phyloP scores from a whole-genome alignment of 768 basidiomycete species.

The Rhodotorula graminis region DNA sequence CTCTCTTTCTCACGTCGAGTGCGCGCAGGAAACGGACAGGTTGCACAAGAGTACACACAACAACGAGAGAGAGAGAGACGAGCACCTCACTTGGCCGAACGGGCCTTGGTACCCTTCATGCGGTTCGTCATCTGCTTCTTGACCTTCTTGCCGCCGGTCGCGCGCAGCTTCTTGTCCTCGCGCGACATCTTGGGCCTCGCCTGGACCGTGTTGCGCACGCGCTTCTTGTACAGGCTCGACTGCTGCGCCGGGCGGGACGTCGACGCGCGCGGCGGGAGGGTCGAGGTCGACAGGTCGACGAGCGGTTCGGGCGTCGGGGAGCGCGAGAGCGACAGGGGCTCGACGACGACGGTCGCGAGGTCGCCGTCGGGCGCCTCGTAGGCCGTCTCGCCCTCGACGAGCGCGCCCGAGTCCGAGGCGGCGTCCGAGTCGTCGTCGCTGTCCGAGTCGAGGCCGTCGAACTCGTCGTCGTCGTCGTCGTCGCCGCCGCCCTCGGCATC shows the following conservation, averaged over 20 bases:
- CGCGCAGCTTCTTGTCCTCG: constrained; percentile 35
- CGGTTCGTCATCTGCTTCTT: constrained; percentile 26
- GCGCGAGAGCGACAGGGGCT: constrained; percentile 31
- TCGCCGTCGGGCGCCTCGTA: constrained; percentile 24
- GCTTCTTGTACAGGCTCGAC: constrained; percentile 20
- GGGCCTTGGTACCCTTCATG: constrained; percentile 32
- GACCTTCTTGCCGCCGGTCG: constrained; percentile 26
- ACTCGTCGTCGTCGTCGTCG: not conserved
- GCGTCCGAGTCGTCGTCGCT: not conserved
- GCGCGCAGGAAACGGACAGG: too few relatives aligned
- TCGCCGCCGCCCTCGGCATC: not conserved
- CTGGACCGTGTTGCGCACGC: constrained; percentile 23
- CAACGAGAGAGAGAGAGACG: too few relatives aligned
- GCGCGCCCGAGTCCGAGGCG: not conserved
- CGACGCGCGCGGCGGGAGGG: not conserved
- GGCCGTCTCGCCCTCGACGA: not conserved
- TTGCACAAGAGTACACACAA: not conserved
- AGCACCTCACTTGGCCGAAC: not conserved
- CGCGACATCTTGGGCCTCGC: constrained; percentile 28
- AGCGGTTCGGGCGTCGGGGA: constrained; percentile 29
- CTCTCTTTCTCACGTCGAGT: too few relatives aligned
- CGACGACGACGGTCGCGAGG: constrained; percentile 32
- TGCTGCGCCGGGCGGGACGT: not conserved
- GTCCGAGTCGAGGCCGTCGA: not conserved
- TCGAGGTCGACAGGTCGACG: not conserved